Conservation (phyloP, 768 basidiomycete genomes). For the Tulasnella sp. region DNA sequence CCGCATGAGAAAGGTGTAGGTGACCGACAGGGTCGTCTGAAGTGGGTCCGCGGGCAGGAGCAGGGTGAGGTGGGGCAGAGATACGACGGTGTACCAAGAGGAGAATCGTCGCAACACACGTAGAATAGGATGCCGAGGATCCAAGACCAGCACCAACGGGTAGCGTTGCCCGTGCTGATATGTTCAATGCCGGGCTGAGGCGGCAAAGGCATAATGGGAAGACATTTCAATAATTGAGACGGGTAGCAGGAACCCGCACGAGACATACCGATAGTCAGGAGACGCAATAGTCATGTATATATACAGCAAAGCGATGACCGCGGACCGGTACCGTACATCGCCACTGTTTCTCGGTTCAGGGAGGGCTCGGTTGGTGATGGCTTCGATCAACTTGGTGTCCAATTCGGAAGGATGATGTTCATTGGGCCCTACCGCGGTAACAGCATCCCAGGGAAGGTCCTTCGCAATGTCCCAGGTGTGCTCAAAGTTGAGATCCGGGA, state of each 20-base stretch:
- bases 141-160: constrained; percentile 94
- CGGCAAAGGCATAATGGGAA: neutral
- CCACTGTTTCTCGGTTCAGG: constrained; percentile 25
- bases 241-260: neutral
- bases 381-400: constrained; percentile 60
- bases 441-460: constrained; percentile 62
- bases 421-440: constrained; percentile 37
- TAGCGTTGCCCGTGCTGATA: constrained; percentile 73
- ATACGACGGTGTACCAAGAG: constrained; percentile 67
- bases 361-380: constrained; percentile 42
- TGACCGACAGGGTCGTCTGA: constrained; percentile 33
- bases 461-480: constrained; percentile 65
- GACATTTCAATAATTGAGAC: neutral
- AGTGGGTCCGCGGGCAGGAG: constrained; percentile 28
- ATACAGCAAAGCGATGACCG: constrained; percentile 75
- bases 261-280: constrained; percentile 42
- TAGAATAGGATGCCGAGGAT: constrained; percentile 91
- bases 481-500: constrained; percentile 69
- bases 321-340: constrained; percentile 32
- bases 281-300: constrained; percentile 73
- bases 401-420: constrained; percentile 50
- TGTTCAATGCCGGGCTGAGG: constrained; percentile 62
- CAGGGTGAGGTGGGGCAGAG: constrained; percentile 39
- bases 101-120: constrained; percentile 68
- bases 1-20: constrained; percentile 49